A percentile compares a stretch with the other conserved stretches of the same genome.
phyloP scores from a whole-genome alignment of 306 rosid species.

The Prunus dulcis region DNA sequence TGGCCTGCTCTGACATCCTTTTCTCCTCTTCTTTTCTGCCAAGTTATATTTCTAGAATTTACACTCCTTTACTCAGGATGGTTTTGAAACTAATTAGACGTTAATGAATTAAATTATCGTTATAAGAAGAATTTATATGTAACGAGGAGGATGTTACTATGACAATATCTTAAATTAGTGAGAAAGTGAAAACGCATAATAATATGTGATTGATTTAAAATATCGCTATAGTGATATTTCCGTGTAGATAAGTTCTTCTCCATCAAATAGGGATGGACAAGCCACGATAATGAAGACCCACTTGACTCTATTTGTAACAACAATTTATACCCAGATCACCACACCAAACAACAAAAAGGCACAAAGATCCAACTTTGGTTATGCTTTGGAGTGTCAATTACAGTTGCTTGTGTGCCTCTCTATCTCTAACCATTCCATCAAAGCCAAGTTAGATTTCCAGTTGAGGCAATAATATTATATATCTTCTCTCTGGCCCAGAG shows the following conservation, averaged over 20 bases:
- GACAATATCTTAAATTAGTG: too few species aligned
- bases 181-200: fast-evolving
- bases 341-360: conserved; percentile 4
- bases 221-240: too few species aligned
- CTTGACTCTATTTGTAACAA: background rate
- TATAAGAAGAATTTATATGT: too few species aligned
- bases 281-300: background rate
- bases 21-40: background rate
- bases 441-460: background rate
- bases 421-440: background rate
- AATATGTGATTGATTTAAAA: too few species aligned
- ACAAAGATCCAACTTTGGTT: background rate
- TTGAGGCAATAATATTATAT: background rate
- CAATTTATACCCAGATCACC: background rate
- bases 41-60: too few species aligned
- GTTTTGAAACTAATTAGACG: too few species aligned
- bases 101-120: too few species aligned
- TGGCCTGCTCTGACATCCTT: background rate
- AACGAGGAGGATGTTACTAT: too few species aligned
- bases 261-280: background rate
- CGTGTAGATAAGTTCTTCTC: too few species aligned
- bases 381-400: background rate
- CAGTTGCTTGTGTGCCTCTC: background rate
- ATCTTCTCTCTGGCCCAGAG: background rate
- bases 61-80: too few species aligned